Evolutionary conservation across 148 eudicot species (phyloP).

Genomic region (Heliamphora exappendiculata): DNA sequence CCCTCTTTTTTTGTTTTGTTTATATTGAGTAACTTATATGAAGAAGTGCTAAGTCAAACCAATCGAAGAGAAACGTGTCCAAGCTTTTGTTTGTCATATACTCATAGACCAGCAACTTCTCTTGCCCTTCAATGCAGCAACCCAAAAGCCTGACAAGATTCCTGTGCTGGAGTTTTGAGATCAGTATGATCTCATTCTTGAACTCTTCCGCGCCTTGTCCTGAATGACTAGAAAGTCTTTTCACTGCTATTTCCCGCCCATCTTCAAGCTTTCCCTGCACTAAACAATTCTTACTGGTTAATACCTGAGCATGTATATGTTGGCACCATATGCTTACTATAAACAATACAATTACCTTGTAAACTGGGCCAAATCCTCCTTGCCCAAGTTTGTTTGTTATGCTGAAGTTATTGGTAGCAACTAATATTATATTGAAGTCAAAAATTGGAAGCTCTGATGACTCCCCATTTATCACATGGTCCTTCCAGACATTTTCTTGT

Average conservation of each 20-base stretch:
- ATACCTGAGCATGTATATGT: too few relatives aligned
- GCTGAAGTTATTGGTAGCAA: slow-evolving; percentile 25
- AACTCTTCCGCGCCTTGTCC: slow-evolving; percentile 38
- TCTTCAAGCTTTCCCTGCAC: slow-evolving; percentile 34
- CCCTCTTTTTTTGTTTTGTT: too few relatives aligned
- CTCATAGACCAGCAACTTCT: slow-evolving; percentile 36
- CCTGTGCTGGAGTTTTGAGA: slow-evolving; percentile 43
- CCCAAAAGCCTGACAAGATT: slow-evolving; percentile 42
- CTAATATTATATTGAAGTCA: slow-evolving; percentile 13
- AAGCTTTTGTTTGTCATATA: slow-evolving; percentile 42
- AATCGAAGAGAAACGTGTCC: slow-evolving; percentile 32
- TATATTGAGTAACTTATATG: too few relatives aligned
- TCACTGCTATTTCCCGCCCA: slow-evolving; percentile 39
- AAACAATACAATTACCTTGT: slow-evolving; percentile 2
- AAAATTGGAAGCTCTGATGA: slow-evolving; percentile 16
- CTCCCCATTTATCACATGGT: neutral
- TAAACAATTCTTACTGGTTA: too few relatives aligned
- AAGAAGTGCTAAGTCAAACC: neutral
- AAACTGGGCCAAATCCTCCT: slow-evolving; percentile 30
- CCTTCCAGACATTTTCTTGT: too few relatives aligned
- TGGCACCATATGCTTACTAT: too few relatives aligned
- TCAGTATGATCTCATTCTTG: slow-evolving; percentile 33
- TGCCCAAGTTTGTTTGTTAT: slow-evolving; percentile 24
- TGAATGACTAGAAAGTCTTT: slow-evolving; percentile 38
- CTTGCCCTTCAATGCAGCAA: slow-evolving; percentile 37